These are phyloP conservation scores for Phytomonas serpens DNA, from an alignment of 208 protist genomes.

Conservation along the genomic window DNA sequence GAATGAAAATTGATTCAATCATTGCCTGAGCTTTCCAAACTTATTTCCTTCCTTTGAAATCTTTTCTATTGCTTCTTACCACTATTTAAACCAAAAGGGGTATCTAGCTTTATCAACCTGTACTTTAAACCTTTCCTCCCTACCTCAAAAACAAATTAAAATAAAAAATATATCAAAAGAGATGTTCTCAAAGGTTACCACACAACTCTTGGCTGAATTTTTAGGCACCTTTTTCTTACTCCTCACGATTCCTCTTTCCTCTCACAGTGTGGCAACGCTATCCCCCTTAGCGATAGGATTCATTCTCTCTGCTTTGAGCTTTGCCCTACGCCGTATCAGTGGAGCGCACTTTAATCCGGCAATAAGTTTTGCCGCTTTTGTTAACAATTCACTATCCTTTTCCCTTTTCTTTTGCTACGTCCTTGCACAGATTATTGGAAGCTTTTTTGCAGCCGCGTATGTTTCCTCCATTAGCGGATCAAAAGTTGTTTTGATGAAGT, in stretches of 20 bases:
- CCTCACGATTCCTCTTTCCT: slow-evolving; percentile 63
- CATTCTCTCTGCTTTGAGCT: slow-evolving; percentile 80
- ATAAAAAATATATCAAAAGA: background rate
- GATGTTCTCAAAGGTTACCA: slow-evolving; percentile 59
- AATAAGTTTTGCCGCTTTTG: slow-evolving; percentile 81
- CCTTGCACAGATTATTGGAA: slow-evolving; percentile 58
- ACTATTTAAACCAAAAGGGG: background rate
- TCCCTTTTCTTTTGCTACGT: slow-evolving; percentile 61
- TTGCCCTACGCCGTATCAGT: slow-evolving; percentile 89
- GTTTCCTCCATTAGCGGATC: slow-evolving; percentile 65
- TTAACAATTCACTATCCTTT: slow-evolving; percentile 72
- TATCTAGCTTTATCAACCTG: background rate
- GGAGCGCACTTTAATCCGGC: slow-evolving; percentile 92
- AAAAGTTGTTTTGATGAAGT: slow-evolving; percentile 44
- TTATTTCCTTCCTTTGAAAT: slow-evolving; percentile 4
- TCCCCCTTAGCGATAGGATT: slow-evolving; percentile 84
- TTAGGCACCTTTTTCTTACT: slow-evolving; percentile 84
- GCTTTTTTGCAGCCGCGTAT: slow-evolving; percentile 69
- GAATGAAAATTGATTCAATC: background rate
- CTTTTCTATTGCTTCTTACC: background rate
- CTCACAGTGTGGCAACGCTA: slow-evolving; percentile 53
- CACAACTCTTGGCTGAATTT: slow-evolving; percentile 71
- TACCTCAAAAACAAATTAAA: background rate
- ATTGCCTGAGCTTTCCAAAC: background rate
- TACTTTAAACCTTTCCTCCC: background rate